These are phyloP conservation scores for Fimicolochytrium jonesii DNA, from an alignment of 192 early-diverging fungal species.

Conservation along the genomic window DNA sequence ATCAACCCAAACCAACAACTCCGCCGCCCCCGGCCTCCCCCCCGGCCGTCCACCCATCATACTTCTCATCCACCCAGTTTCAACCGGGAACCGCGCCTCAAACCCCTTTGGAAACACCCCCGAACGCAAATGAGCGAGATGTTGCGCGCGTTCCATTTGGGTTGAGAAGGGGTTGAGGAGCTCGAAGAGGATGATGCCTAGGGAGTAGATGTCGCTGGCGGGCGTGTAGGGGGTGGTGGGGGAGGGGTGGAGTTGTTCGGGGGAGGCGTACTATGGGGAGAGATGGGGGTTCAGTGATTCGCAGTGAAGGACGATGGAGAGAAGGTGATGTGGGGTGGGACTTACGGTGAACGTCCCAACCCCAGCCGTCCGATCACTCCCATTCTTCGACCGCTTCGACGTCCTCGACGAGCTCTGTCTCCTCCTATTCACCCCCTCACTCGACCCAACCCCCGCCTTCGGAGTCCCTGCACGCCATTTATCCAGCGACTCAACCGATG, in stretches of 20 bases:
- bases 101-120: conserved; percentile 69
- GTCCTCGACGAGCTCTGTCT: background rate
- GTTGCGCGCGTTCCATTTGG: conserved; percentile 81
- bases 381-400: too few relatives aligned
- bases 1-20: conserved; percentile 82
- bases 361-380: conserved; percentile 47
- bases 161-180: conserved; percentile 84
- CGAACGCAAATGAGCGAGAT: conserved; percentile 58
- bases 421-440: too few relatives aligned
- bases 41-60: background rate
- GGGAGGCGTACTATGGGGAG: conserved; percentile 75
- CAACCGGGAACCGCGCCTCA: conserved; percentile 64
- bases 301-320: background rate
- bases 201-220: conserved; percentile 83
- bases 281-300: background rate
- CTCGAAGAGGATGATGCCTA: conserved; percentile 97
- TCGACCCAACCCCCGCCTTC: too few relatives aligned
- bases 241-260: conserved; percentile 64
- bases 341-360: conserved; percentile 74
- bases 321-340: background rate
- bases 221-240: conserved; percentile 34
- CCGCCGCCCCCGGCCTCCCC: conserved; percentile 43
- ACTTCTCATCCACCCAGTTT: conserved; percentile 36
- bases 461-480: too few relatives aligned
- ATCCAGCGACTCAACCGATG: too few relatives aligned